Evolutionary conservation across 1,284 basidiomycete genomes (phyloP), one percentile per base, ranked within the genome.

Genomic region (Fistulina hepatica): DNA sequence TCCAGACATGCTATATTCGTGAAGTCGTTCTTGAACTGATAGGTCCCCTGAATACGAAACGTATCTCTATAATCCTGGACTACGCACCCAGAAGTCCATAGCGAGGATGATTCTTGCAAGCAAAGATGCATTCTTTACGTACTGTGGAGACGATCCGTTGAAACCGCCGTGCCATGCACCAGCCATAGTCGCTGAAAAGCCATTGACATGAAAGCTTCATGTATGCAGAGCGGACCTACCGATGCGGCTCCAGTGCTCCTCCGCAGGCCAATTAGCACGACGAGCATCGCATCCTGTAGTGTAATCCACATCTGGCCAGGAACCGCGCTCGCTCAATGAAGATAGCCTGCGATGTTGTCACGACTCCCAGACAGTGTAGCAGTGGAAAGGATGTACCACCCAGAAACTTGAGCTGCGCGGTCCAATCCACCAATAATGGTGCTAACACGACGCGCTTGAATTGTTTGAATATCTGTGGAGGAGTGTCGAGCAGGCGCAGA

Each of bases 41-140:
- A n/a, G n/a, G n/a, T n/a, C n/a, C n/a, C n/a, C n/a, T n/a, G n/a
- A n/a, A n/a, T n/a, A n/a, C n/a, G n/a, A n/a, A n/a, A n/a, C n/a
- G n/a, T n/a, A n/a, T n/a, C n/a, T n/a, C n/a, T n/a, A n/a, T n/a
- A n/a, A n/a, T n/a, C n/a, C n/a, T n/a, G n/a, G n/a, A n/a, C n/a
- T n/a, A n/a, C n/a, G n/a, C n/a, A n/a, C n/a, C n/a, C 78, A 82
- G 46, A 63, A 81, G 42, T 71, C 59, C 69, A 81, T 73, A 0
- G 70, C 76, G 3, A 51, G 49, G 10, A 60, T 62, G 10, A 72
- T 69, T 1, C 64, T 59, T 6, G 49, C 40, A 15, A 64, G 58
- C 5, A 76, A 44, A 0, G 51, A 42, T 2, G 60, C 35, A 44
- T 62, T 55, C 25, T 61, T 57, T 5, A 64, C 62, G 44, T 62